phyloP scores from a whole-genome alignment of 768 basidiomycete genomes.

The Pulveroboletus ravenelii region DNA sequence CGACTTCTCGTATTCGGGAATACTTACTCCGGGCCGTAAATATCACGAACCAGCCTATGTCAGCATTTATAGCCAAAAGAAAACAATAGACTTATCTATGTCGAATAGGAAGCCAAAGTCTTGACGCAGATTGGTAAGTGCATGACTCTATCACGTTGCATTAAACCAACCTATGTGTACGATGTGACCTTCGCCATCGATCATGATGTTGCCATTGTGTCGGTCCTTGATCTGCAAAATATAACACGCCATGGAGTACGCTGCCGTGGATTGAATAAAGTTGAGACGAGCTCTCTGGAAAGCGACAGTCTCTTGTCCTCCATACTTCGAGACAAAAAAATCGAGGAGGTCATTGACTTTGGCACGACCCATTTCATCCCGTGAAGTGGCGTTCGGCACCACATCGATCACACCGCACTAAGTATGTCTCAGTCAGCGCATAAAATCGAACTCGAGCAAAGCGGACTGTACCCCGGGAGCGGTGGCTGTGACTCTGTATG shows the following conservation, averaged over 20 bases:
- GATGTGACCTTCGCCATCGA: slow-evolving; percentile 96
- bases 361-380: slow-evolving; percentile 98
- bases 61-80: slow-evolving; percentile 14
- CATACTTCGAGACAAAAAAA: slow-evolving; percentile 93
- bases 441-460: not conserved
- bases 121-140: slow-evolving; percentile 29
- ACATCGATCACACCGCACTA: slow-evolving; percentile 99
- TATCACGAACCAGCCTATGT: slow-evolving; percentile 23
- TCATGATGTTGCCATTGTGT: slow-evolving; percentile 99
- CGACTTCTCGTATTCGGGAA: not conserved
- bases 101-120: slow-evolving; percentile 97
- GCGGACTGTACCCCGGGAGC: slow-evolving; percentile 76
- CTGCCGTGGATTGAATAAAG: slow-evolving; percentile 99
- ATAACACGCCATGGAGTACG: slow-evolving; percentile 97
- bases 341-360: slow-evolving; percentile 95
- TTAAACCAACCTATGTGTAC: slow-evolving; percentile 78
- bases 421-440: not conserved
- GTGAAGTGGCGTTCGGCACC: slow-evolving; percentile 93
- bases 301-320: slow-evolving; percentile 78
- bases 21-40: slow-evolving; percentile 59
- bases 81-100: slow-evolving; percentile 77
- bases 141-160: not conserved
- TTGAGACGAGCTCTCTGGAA: slow-evolving; percentile 93
- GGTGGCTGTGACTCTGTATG: slow-evolving; percentile 96
- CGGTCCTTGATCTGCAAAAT: slow-evolving; percentile 98